Base-by-base conservation (phyloP, 768 basidiomycete genomes). In the Trichaptum fuscoviolaceum region DNA sequence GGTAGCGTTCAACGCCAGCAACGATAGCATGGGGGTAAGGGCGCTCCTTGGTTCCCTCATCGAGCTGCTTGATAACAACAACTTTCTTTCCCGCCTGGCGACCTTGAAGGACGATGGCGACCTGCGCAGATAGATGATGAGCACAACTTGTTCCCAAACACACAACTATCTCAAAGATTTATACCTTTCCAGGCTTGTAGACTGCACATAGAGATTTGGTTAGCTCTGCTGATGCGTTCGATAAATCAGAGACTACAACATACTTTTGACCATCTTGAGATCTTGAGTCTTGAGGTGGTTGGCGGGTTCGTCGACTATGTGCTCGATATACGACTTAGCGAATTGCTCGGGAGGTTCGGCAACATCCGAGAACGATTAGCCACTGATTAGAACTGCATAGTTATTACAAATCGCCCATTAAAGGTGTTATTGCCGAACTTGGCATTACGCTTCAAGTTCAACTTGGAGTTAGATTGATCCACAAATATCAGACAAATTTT, bases 31-130 rank as follows among this genome's bases (percentile, higher is more conserved):
- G 95, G 70, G 96, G 93, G 83, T 97, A 99, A 66, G 90, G 93
- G 69, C 93, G 86, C 72, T 95, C 94, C 82, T 98, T 98, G 72
- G 91, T 94, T 57, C 96, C 96, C 77, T 99, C 97, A 77, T 99
- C 97, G 69, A 89, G 77, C 80, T 98, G 96, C 82, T 96, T 97
- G 81, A 99, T 95, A 71, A 99, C 92, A 69, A 99, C 96, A 72
- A 98, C 96, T 85, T 99, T 99, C 85, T 93, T 95, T 76, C 97
- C 97, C 71, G 97, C 97, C 79, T 98, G 97, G 77, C 97, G 95
- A 77, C 97, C 97, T 82, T 95, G 93, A 77, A 99, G 93, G 79
- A 98, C 88, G 82, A 99, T 95, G 71, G 93, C 94, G 73, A 96
- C 93, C 92, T 94, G 70, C 4, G 17, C 20, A 64, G 26, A 61